Base-by-base conservation (phyloP, 2,329 filamentous ascomycete genomes). In the Chaetomiaceae sp. region DNA sequence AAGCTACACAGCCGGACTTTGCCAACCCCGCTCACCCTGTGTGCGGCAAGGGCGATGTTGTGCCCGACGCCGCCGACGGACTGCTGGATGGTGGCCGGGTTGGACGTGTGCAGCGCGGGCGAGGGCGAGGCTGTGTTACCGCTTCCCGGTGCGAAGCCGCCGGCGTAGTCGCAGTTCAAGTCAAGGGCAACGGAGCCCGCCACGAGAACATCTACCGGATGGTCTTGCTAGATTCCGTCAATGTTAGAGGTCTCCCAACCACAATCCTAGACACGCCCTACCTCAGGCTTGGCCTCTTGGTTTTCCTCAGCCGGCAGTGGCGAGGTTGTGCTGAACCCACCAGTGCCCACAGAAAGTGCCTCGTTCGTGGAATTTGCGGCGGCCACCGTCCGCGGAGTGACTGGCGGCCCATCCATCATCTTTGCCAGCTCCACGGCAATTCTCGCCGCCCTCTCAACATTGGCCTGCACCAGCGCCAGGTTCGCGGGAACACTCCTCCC, bases 101-200 rank as follows among this genome's bases (percentile, higher is more conserved):
- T 97, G 0, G 91, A 97, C 1, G 89, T 95, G 49, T 90, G 78
- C 30, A 83, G 70, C 41, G 75, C 68, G 6, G 81, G 75, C 4
- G 66, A 62, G 7, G 81, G 75, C 5, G 66, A 62, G 7, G 58
- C 53, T 22, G 59, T 54, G 34, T 62, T 52, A 48, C 52, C 57
- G 27, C 54, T 37, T 3, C 48, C 43, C 2, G 58, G 45, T 9
- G 53, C 39, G 34, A 58, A 56, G 38, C 59, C 55, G 24, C 60
- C 63, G 17, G 56, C 55, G 54, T 84, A 93, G 63, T 96, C 86
- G 70, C 91, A 96, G 54, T 83, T 85, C 29, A 93, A 72, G 64
- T 97, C 91, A 51, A 95, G 74, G 14, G 91, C 91, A 24, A 97
- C 78, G 11, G 88, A 88, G n/a, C 90, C 91, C 42, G 89, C 87